Percentiles rank a stretch among this genome's conserved stretches.
phyloP scores from a whole-genome alignment of 768 basidiomycete species.

The Auriscalpium orientale region DNA sequence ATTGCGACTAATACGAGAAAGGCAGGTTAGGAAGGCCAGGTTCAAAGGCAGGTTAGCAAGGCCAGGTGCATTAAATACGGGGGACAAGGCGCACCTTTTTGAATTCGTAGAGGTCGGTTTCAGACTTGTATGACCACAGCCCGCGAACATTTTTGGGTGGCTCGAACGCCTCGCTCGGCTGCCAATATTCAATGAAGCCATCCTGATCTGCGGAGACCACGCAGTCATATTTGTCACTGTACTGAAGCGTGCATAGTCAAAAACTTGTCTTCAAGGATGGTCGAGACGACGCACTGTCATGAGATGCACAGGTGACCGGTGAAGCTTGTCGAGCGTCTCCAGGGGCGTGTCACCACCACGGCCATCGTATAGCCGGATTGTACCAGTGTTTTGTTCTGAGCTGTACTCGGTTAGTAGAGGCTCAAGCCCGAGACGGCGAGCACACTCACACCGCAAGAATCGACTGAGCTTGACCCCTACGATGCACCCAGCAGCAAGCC shows the following conservation, averaged over 20 bases:
- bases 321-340: slow-evolving; percentile 68
- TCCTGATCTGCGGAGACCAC: slow-evolving; percentile 92
- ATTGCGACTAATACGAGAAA: slow-evolving; percentile 58
- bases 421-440: neutral
- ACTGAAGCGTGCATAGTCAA: slow-evolving; percentile 39
- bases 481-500: slow-evolving; percentile 93
- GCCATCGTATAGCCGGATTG: slow-evolving; percentile 87
- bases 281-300: slow-evolving; percentile 49
- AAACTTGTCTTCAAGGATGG: neutral
- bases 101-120: slow-evolving; percentile 94
- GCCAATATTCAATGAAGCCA: slow-evolving; percentile 97
- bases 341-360: slow-evolving; percentile 78
- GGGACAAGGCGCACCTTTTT: slow-evolving; percentile 63
- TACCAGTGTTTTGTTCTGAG: slow-evolving; percentile 67
- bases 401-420: slow-evolving; percentile 33
- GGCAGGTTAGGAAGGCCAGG: neutral
- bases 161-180: slow-evolving; percentile 82
- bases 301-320: slow-evolving; percentile 83
- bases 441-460: slow-evolving; percentile 77
- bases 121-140: slow-evolving; percentile 85
- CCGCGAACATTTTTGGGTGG: slow-evolving; percentile 69
- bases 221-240: slow-evolving; percentile 82
- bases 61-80: neutral
- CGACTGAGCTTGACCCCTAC: slow-evolving; percentile 77
- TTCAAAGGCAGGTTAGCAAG: neutral